Base-by-base conservation (phyloP, 2,329 filamentous ascomycete genomes). In the Fragosphaeria purpurea region DNA sequence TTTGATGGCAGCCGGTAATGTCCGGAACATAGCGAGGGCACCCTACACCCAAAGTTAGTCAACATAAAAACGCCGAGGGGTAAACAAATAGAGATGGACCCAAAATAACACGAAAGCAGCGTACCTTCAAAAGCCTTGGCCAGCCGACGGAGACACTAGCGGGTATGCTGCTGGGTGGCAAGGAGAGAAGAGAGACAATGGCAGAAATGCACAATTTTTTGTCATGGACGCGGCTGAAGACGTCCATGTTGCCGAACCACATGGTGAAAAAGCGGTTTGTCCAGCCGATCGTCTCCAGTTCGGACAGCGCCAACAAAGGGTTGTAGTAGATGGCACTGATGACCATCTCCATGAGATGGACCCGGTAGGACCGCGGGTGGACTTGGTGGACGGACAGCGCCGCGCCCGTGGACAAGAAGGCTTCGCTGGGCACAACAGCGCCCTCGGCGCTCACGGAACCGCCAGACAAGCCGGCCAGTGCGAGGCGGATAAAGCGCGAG, bases 291-390 rank as follows among this genome's bases (percentile, higher is more conserved):
- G 76, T 71, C 70, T 98, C 93, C n/a, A 98, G 77, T 39, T 95
- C 82, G 55, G 89, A 84, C 30, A 98, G 77, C 31, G 89, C 79
- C 53, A 96, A 75, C 43, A 85, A 70, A 1, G 93, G 90, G 71
- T 95, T 96, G 75, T 98, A 98, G 75, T 97, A 95, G 61, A 97
- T 89, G 50, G 87, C 83, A 68, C 97, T 97, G 74, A 98, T 95
- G 52, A 98, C 83, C 83, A 98, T 94, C 71, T 98, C 93, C 86
- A 98, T 95, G 43, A 98, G 72, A 66, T 98, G 91, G 50, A 97
- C 90, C 61, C 88, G 85, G 67, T 96, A 94, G 4, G 88, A 90
- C 74, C 94, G 96, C 59, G 94, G 83, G 69, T 89, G 90, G 47
- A 87, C 74, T 43, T 53, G 46, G 48, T 57, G 52, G 12, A 57